Evolutionary conservation across 257 asterid genomes (phyloP).

Genomic region (Striga asiatica): DNA sequence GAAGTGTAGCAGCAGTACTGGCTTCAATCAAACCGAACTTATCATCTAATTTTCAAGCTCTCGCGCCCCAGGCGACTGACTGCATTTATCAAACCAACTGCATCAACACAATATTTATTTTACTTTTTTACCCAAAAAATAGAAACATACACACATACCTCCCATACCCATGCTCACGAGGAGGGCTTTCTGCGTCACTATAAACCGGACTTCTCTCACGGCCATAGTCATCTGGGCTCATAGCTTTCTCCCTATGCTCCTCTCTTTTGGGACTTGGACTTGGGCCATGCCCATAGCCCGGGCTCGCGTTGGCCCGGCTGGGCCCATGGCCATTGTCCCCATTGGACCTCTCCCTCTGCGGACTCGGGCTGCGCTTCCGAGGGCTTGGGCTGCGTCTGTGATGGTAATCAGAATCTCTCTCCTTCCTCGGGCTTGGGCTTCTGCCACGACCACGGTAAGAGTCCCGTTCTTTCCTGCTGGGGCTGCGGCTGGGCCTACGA

Average conservation of each 20-base stretch:
- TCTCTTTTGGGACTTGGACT: slow-evolving; percentile 39
- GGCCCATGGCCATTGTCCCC: slow-evolving; percentile 23
- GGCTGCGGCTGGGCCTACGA: slow-evolving; percentile 32
- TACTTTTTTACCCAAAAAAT: neutral
- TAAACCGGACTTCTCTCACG: slow-evolving; percentile 36
- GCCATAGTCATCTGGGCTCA: slow-evolving; percentile 27
- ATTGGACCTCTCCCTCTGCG: slow-evolving; percentile 26
- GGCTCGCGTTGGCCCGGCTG: slow-evolving; percentile 17
- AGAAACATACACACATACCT: slow-evolving; percentile 36
- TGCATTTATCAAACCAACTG: slow-evolving; percentile 21
- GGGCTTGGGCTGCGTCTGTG: too few species aligned
- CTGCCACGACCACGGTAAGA: slow-evolving; percentile 17
- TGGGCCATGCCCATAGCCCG: too few species aligned
- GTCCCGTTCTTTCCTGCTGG: slow-evolving; percentile 32
- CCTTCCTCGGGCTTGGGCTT: slow-evolving; percentile 39
- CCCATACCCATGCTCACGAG: slow-evolving; percentile 26
- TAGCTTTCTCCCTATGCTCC: slow-evolving; percentile 26
- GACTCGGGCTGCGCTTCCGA: slow-evolving; percentile 29
- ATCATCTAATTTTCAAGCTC: slow-evolving; percentile 23
- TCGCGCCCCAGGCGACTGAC: slow-evolving; percentile 33
- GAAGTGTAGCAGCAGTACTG: neutral
- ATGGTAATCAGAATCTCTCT: slow-evolving; percentile 22
- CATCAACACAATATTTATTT: neutral
- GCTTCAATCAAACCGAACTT: neutral
- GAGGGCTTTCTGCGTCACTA: slow-evolving; percentile 42